These are phyloP conservation scores for Sindora glabra DNA, from an alignment of 306 rosid genomes.

Conservation along the genomic window DNA sequence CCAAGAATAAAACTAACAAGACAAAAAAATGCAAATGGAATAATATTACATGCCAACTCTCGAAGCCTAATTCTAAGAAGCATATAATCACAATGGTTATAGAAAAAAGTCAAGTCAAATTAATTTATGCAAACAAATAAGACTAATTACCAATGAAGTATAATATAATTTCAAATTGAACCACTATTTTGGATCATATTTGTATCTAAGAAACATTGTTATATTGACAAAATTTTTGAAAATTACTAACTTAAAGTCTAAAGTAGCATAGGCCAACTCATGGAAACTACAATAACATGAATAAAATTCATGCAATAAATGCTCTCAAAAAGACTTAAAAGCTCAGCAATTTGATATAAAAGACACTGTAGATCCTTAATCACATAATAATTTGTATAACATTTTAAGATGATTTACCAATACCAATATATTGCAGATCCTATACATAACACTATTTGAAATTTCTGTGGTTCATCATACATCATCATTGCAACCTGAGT, in stretches of 20 bases:
- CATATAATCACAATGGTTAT: slow-evolving; percentile 65
- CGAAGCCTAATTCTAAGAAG: slow-evolving; percentile 51
- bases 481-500: slow-evolving; percentile 94
- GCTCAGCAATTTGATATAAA: neutral
- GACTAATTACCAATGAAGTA: too few species aligned
- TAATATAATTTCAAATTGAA: too few species aligned
- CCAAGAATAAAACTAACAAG: slow-evolving; percentile 9
- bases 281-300: neutral
- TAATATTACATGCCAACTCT: slow-evolving; percentile 34
- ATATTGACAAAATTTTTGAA: neutral
- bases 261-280: neutral
- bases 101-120: slow-evolving; percentile 39
- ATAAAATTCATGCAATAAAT: neutral
- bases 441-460: slow-evolving; percentile 54
- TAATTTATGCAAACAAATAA: slow-evolving; percentile 6
- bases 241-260: neutral
- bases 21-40: slow-evolving; percentile 20
- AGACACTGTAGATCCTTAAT: neutral
- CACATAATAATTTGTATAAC: neutral
- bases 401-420: neutral
- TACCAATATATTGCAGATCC: neutral
- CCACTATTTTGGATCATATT: neutral
- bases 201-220: neutral
- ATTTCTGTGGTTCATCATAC: slow-evolving; percentile 84
- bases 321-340: neutral